Percentiles rank a stretch among this genome's conserved stretches.
Evolutionary conservation across 495 filamentous ascomycete genomes (phyloP).

Genomic region (Neurospora africana): DNA sequence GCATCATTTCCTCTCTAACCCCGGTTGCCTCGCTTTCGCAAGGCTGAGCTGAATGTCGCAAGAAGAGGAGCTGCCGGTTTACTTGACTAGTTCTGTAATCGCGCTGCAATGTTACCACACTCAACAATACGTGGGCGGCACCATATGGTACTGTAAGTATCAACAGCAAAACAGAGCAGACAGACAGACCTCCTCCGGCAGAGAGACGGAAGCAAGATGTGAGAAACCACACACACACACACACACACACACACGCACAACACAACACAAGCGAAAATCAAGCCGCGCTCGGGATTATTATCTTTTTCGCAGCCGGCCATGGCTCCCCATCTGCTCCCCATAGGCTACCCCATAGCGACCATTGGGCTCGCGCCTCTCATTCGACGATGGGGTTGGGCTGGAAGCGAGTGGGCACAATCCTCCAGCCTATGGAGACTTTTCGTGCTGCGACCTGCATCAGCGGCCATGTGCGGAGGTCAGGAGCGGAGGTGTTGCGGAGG

Average conservation of each 20-base stretch:
- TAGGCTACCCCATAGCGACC: background rate
- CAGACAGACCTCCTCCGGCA: background rate
- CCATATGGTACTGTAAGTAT: background rate
- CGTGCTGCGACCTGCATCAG: conserved; percentile 9
- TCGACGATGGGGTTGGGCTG: conserved; percentile 15
- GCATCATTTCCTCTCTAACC: background rate
- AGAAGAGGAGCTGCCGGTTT: background rate
- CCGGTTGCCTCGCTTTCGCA: background rate
- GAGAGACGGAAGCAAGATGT: background rate
- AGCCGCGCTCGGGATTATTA: conserved; percentile 20
- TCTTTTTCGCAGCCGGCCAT: conserved; percentile 6
- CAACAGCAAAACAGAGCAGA: background rate
- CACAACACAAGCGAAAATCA: background rate
- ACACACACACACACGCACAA: background rate
- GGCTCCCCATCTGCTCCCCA: background rate
- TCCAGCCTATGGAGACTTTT: conserved; percentile 1
- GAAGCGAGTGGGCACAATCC: conserved; percentile 4
- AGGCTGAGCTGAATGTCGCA: background rate
- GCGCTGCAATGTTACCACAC: background rate
- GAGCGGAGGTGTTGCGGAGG: conserved; percentile 1
- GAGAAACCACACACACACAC: background rate
- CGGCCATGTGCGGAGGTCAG: conserved; percentile 6
- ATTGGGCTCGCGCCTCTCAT: conserved; percentile 21
- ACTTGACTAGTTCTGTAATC: background rate
- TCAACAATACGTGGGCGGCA: background rate